Percentiles rank a stretch among this genome's conserved stretches.
Conservation (phyloP, 2,329 filamentous ascomycete genomes). For the Stagonosporopsis tanaceti region DNA sequence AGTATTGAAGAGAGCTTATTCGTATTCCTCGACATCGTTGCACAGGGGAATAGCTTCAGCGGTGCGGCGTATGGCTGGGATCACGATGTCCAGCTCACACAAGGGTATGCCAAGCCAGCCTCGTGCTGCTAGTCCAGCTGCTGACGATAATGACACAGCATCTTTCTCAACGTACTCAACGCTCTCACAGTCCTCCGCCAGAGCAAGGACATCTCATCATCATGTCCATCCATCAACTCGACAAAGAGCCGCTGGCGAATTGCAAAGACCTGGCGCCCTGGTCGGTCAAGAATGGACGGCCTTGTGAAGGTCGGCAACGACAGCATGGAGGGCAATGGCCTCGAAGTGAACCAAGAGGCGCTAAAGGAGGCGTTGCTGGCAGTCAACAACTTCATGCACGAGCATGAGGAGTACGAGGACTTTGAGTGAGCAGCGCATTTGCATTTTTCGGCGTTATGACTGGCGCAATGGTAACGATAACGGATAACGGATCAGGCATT, state of each 20-base stretch:
- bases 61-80: slow-evolving; percentile 44
- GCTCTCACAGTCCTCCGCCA: slow-evolving; percentile 45
- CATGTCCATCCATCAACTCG: slow-evolving; percentile 43
- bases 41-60: slow-evolving; percentile 48
- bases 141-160: slow-evolving; percentile 35
- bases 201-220: slow-evolving; percentile 40
- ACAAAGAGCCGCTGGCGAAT: slow-evolving; percentile 46
- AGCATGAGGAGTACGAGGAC: slow-evolving; percentile 40
- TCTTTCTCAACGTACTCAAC: slow-evolving; percentile 48
- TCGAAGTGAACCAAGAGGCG: slow-evolving; percentile 45
- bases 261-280: slow-evolving; percentile 39
- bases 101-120: slow-evolving; percentile 38
- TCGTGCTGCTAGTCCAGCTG: slow-evolving; percentile 8
- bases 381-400: slow-evolving; percentile 51
- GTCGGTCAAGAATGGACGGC: slow-evolving; percentile 42
- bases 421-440: slow-evolving; percentile 23
- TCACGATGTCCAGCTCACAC: slow-evolving; percentile 47
- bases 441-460: slow-evolving; percentile 28
- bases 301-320: slow-evolving; percentile 47
- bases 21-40: slow-evolving; percentile 49
- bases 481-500: slow-evolving; percentile 25
- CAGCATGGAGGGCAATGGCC: slow-evolving; percentile 39
- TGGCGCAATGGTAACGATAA: slow-evolving; percentile 31
- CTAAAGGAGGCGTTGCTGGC: slow-evolving; percentile 45
- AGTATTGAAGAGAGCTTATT: slow-evolving; percentile 50